Base-by-base conservation (phyloP, 2,329 filamentous ascomycete species). In the Fusarium devonianum region DNA sequence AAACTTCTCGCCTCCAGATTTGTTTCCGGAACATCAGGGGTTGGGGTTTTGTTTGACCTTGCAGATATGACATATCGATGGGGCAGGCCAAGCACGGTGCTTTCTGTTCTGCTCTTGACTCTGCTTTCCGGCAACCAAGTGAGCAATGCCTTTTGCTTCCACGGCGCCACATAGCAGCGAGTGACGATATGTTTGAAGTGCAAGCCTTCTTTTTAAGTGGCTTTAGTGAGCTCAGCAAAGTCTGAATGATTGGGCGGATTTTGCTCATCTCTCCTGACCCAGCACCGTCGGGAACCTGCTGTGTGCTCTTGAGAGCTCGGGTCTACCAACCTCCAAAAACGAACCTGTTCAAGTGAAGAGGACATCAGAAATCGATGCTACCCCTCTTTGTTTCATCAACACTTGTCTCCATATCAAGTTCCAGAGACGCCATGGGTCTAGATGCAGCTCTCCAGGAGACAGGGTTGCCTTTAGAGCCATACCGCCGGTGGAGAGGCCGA, bases 21-120 rank as follows among this genome's bases (percentile, higher is more conserved):
- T 30, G 53, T 62, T 60, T 60, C 55, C 48, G 54, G 59, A 52
- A 53, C 55, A 58, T 60, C 54, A 53, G 51, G 59, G 56, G 49
- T 49, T 28, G 22, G 8, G 39, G 34, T 29, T 46, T 21, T 43
- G 39, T 39, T 46, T 56, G 39, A 29, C 47, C 51, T 49, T 64
- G 53, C 58, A 62, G 42, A 53, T 54, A 56, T 42, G 48, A 49
- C 47, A 43, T 25, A 30, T 41, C 33, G 42, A 35, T 21, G 30
- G 49, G 47, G 40, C 39, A 47, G 38, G 40, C 44, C 41, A 43
- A 38, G 28, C 37, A 44, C 38, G 43, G 46, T 58, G 46, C 26
- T 35, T 30, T 56, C 13, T 30, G 29, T 35, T 26, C 16, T 18
- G n/a, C 28, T 38, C 21, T 60, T 54, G 61, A 64, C 53, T 64